Conservation (phyloP, 2,329 filamentous ascomycete species). For the Exserohilum rostratum region DNA sequence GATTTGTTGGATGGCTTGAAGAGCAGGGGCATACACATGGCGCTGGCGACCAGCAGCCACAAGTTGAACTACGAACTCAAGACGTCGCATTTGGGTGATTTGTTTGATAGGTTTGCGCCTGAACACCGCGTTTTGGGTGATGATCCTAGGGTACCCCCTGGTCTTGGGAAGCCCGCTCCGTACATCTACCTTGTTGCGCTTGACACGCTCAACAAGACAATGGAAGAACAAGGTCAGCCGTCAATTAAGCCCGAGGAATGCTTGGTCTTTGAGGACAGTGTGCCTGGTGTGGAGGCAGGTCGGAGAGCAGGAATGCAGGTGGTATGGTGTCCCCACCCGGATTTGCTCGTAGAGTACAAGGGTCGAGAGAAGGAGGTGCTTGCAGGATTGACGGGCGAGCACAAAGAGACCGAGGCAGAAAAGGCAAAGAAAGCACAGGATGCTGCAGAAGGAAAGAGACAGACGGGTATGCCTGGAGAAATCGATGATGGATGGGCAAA, state of each 20-base stretch:
- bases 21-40: conserved; percentile 72
- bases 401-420: conserved; percentile 60
- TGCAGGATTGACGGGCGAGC: conserved; percentile 78
- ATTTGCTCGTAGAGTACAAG: conserved; percentile 74
- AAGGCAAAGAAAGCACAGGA: conserved; percentile 42
- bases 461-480: conserved; percentile 57
- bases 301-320: conserved; percentile 93
- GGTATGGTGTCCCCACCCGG: conserved; percentile 87
- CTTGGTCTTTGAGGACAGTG: conserved; percentile 93
- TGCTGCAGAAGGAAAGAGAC: conserved; percentile 49
- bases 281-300: conserved; percentile 89
- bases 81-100: conserved; percentile 60
- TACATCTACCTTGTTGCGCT: conserved; percentile 93
- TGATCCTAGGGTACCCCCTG: conserved; percentile 75
- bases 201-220: conserved; percentile 78
- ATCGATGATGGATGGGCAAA: conserved; percentile 67
- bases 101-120: conserved; percentile 69
- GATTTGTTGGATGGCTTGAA: conserved; percentile 68
- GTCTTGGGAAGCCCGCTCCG: conserved; percentile 90
- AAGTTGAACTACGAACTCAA: conserved; percentile 77
- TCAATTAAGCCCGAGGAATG: conserved; percentile 82
- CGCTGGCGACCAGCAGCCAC: conserved; percentile 83
- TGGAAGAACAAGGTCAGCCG: conserved; percentile 64
- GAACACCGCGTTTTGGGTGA: conserved; percentile 84
- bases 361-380: conserved; percentile 82